Percentiles rank a stretch among this genome's conserved stretches.
phyloP scores from a whole-genome alignment of 305 asterid species.

The Solanum hybrid region DNA sequence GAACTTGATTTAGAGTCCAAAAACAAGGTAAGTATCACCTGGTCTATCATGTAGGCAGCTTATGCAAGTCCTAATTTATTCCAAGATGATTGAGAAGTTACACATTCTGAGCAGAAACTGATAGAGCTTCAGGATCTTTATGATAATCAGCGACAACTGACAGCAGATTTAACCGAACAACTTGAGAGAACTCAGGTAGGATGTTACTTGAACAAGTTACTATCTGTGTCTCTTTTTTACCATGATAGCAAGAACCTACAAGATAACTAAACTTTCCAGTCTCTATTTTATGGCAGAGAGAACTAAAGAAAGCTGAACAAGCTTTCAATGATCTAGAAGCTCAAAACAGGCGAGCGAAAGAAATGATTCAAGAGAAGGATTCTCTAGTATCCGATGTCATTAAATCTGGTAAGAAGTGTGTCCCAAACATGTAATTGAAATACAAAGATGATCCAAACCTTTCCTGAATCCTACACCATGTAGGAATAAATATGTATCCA shows the following conservation, averaged over 20 bases:
- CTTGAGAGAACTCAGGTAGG: conserved; percentile 32
- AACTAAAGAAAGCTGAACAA: conserved; percentile 28
- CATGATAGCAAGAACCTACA: not conserved
- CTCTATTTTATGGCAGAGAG: conserved; percentile 26
- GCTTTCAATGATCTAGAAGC: conserved; percentile 32
- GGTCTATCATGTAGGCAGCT: not conserved
- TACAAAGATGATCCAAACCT: not conserved
- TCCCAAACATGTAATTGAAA: not conserved
- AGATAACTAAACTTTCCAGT: not conserved
- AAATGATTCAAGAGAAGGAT: conserved; percentile 30
- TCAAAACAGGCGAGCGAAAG: conserved; percentile 23
- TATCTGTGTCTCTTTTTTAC: not conserved
- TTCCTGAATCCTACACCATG: not conserved
- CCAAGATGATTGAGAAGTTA: conserved; percentile 2
- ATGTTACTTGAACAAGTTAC: not conserved
- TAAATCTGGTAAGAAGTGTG: conserved; percentile 27
- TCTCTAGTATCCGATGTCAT: conserved; percentile 23
- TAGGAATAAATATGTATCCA: not conserved
- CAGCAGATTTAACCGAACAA: conserved; percentile 25
- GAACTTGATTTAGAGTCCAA: conserved; percentile 14
- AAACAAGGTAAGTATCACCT: conserved; percentile 6
- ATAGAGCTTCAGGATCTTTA: conserved; percentile 36
- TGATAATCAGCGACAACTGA: conserved; percentile 29
- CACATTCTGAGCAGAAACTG: conserved; percentile 26
- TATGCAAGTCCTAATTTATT: not conserved